phyloP scores from a whole-genome alignment of 2,329 filamentous ascomycete species.

The Penicillium sp. region DNA sequence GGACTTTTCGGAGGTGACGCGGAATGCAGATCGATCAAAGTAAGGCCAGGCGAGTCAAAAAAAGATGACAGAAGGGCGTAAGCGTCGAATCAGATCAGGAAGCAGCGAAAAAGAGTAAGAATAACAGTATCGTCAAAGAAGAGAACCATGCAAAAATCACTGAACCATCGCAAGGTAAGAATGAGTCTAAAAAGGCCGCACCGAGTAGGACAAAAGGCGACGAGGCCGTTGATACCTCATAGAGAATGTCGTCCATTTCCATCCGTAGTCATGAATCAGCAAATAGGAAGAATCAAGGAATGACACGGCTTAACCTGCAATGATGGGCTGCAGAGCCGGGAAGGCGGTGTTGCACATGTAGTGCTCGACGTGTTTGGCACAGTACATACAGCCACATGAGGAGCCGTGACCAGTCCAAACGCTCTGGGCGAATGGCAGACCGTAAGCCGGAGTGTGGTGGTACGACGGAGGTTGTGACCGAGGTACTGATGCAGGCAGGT shows the following conservation, averaged over 20 bases:
- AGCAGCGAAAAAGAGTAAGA: constrained; percentile 18
- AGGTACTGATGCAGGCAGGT: constrained; percentile 37
- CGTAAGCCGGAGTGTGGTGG: constrained; percentile 50
- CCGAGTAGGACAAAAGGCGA: constrained; percentile 6
- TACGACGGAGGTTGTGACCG: constrained; percentile 48
- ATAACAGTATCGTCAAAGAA: constrained; percentile 31
- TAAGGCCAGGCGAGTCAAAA: constrained; percentile 23
- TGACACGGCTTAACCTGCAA: constrained; percentile 34
- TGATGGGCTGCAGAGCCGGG: constrained; percentile 46
- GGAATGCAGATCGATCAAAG: constrained; percentile 35
- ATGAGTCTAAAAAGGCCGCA: constrained; percentile 28
- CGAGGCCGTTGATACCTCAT: neutral
- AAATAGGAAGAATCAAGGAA: constrained; percentile 6
- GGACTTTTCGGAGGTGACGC: constrained; percentile 33
- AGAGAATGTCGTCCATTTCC: neutral
- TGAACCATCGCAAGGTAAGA: constrained; percentile 22
- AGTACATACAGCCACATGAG: constrained; percentile 50
- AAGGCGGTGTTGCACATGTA: constrained; percentile 49
- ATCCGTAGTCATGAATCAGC: constrained; percentile 13
- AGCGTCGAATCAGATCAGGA: constrained; percentile 23
- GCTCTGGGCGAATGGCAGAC: constrained; percentile 46
- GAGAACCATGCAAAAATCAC: constrained; percentile 22
- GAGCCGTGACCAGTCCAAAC: constrained; percentile 49
- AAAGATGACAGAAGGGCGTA: constrained; percentile 25
- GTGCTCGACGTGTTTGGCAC: constrained; percentile 51